Evolutionary conservation across 129 eudicot species (phyloP).

Genomic region (Lactuca saligna): DNA sequence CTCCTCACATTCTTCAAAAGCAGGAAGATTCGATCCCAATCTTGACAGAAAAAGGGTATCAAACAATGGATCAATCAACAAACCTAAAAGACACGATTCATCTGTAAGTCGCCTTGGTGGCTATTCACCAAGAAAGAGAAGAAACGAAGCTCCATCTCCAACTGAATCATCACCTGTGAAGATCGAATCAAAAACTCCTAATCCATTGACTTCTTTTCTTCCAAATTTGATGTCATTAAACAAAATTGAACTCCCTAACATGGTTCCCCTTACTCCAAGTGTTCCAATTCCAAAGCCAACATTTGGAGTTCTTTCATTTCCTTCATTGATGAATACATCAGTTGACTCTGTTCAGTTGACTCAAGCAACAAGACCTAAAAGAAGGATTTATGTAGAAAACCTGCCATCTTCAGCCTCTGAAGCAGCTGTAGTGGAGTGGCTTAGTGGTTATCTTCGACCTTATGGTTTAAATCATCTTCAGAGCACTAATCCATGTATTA

Average conservation of each 20-base stretch:
- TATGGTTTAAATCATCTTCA: constrained; percentile 66
- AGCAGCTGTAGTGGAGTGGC: constrained; percentile 68
- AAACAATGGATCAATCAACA: constrained; percentile 57
- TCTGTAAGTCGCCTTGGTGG: constrained; percentile 87
- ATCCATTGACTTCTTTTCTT: constrained; percentile 11
- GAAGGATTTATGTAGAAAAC: constrained; percentile 93
- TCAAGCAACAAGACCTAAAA: constrained; percentile 95
- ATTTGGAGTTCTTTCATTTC: constrained; percentile 37
- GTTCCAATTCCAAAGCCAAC: constrained; percentile 35
- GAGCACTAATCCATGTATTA: constrained; percentile 80
- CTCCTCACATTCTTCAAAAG: constrained; percentile 58
- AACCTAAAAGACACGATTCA: constrained; percentile 47
- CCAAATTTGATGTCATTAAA: constrained; percentile 25
- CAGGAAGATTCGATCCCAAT: constrained; percentile 48
- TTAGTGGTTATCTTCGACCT: constrained; percentile 64
- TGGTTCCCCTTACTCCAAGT: constrained; percentile 34
- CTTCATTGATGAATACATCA: constrained; percentile 46
- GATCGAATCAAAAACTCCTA: background rate
- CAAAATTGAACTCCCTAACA: constrained; percentile 40
- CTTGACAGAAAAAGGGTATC: constrained; percentile 50
- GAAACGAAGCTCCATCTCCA: constrained; percentile 79
- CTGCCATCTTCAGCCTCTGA: constrained; percentile 75
- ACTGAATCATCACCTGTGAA: constrained; percentile 13
- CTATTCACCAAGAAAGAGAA: constrained; percentile 97
- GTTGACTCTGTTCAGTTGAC: constrained; percentile 91